These are phyloP conservation scores for Cladophialophora exuberans DNA, from an alignment of 2,329 filamentous ascomycete genomes.

Conservation along the genomic window DNA sequence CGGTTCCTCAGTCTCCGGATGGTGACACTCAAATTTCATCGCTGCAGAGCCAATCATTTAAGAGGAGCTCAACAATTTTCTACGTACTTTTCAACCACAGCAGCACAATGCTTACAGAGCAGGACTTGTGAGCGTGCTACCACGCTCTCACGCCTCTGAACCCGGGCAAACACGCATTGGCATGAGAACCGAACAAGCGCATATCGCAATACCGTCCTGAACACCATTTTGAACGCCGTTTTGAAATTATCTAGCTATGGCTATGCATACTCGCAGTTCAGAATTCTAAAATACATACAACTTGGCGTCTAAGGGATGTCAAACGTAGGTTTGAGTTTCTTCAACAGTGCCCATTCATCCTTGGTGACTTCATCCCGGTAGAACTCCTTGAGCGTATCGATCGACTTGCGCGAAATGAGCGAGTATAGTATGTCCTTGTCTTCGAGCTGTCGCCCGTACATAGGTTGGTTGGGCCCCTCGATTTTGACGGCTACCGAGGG, in stretches of 20 bases:
- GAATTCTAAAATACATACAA: too few relatives aligned
- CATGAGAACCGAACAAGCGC: too few relatives aligned
- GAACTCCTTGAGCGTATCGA: constrained; percentile 94
- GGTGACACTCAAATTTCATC: constrained; percentile 20
- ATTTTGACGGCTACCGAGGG: constrained; percentile 99
- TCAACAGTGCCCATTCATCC: constrained; percentile 93
- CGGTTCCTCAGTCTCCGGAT: constrained; percentile 27
- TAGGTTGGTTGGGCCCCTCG: constrained; percentile 88
- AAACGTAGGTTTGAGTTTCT: constrained; percentile 93
- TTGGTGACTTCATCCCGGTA: constrained; percentile 84
- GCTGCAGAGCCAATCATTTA: background rate
- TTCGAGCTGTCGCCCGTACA: constrained; percentile 93
- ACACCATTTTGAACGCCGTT: too few relatives aligned
- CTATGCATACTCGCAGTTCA: too few relatives aligned
- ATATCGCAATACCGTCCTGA: too few relatives aligned
- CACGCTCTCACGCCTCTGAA: too few relatives aligned
- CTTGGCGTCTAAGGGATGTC: constrained; percentile 66
- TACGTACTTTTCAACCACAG: background rate
- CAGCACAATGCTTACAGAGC: background rate
- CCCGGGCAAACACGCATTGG: too few relatives aligned
- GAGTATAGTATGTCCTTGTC: constrained; percentile 88
- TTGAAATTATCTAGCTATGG: too few relatives aligned
- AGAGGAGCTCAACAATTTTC: too few relatives aligned
- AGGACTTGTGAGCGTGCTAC: background rate
- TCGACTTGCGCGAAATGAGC: constrained; percentile 81